Conservation (phyloP, 2,329 filamentous ascomycete species). For the Boeremia lycopersici region DNA sequence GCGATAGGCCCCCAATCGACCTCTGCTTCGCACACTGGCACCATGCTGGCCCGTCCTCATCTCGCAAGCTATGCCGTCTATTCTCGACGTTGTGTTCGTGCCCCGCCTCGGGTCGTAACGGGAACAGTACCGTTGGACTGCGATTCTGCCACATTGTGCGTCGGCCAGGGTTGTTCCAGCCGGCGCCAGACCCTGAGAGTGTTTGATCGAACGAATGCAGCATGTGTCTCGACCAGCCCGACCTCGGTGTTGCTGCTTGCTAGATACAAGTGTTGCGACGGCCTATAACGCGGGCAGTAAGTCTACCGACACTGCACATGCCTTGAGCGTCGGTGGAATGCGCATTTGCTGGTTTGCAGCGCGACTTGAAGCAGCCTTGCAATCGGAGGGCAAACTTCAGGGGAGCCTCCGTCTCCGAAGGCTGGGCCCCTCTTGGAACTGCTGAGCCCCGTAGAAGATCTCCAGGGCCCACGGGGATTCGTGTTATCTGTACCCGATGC, state of each 20-base stretch:
- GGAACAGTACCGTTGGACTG: not conserved
- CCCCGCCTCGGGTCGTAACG: not conserved
- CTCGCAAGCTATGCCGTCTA: not conserved
- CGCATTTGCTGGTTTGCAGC: not conserved
- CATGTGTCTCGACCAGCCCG: not conserved
- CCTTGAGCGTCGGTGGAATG: not conserved
- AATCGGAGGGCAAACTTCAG: slow-evolving; percentile 1
- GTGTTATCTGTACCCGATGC: slow-evolving; percentile 20
- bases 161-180: not conserved
- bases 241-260: not conserved
- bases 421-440: slow-evolving; percentile 19
- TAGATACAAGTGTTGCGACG: too few species aligned
- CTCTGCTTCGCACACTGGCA: not conserved
- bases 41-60: not conserved
- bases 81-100: not conserved
- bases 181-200: not conserved
- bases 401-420: slow-evolving; percentile 4
- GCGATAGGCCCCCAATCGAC: not conserved
- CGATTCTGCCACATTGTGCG: not conserved
- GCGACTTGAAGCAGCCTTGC: slow-evolving; percentile 4
- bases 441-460: slow-evolving; percentile 24
- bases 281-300: too few species aligned
- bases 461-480: slow-evolving; percentile 24
- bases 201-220: not conserved
- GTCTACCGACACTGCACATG: too few species aligned